phyloP scores from a whole-genome alignment of 352 stramenopile species.

The Thalassiosira exigua region DNA sequence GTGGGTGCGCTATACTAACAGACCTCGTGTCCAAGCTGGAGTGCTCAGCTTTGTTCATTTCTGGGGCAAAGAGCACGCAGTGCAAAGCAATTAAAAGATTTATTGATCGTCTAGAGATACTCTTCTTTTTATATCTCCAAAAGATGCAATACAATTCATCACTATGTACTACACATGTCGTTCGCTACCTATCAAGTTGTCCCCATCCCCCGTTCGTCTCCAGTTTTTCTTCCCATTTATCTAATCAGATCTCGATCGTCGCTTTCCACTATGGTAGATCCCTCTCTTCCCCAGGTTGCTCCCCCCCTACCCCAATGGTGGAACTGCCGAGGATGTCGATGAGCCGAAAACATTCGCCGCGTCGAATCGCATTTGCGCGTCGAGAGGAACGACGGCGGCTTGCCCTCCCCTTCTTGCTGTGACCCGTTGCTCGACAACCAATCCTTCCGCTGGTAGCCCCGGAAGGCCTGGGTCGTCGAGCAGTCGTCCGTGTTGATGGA shows the following conservation, averaged over 20 bases:
- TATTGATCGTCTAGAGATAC: neutral
- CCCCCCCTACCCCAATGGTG: too few relatives aligned
- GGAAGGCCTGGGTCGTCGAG: too few relatives aligned
- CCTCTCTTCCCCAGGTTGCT: neutral
- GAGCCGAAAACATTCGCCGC: neutral
- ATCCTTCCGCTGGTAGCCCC: neutral
- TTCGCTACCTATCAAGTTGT: slow-evolving; percentile 4
- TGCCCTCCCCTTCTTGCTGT: too few relatives aligned
- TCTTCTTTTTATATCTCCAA: neutral
- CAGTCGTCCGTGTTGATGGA: too few relatives aligned
- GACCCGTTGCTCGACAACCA: too few relatives aligned
- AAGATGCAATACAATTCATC: neutral
- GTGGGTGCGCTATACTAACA: neutral
- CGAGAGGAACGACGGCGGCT: neutral
- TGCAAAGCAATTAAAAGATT: neutral
- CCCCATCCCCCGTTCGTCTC: slow-evolving; percentile 1
- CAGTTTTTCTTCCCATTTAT: neutral
- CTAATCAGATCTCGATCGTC: slow-evolving; percentile 5
- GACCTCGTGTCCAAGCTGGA: slow-evolving; percentile 3
- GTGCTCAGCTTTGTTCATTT: slow-evolving; percentile 5
- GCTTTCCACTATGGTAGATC: neutral
- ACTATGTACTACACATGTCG: slow-evolving; percentile 7
- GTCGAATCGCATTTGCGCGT: neutral
- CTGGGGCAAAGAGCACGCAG: neutral
- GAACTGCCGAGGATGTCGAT: neutral